These are phyloP conservation scores for Raphanus raphanistrum DNA, from an alignment of 345 rosid genomes.

Conservation along the genomic window DNA sequence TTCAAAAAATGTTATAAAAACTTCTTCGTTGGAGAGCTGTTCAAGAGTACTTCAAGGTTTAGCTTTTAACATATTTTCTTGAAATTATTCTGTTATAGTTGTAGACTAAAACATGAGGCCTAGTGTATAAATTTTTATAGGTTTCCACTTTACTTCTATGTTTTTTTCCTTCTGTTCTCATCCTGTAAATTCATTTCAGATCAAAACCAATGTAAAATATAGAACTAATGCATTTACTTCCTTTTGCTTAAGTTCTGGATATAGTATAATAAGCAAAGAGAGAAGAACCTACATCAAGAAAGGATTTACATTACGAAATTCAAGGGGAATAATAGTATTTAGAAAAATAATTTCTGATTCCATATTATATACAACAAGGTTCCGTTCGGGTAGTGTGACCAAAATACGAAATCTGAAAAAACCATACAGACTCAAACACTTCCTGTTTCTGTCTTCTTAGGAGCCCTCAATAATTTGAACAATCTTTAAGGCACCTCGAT, in stretches of 20 bases:
- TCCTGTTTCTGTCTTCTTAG: not conserved
- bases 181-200: constrained; percentile 16
- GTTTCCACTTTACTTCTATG: not conserved
- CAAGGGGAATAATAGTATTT: not conserved
- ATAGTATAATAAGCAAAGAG: not conserved
- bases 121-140: constrained; percentile 4
- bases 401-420: too few relatives aligned
- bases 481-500: not conserved
- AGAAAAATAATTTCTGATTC: too few relatives aligned
- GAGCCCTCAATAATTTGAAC: not conserved
- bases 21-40: constrained; percentile 77
- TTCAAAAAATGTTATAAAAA: constrained; percentile 84
- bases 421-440: too few relatives aligned
- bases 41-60: constrained; percentile 85
- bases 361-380: not conserved
- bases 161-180: not conserved
- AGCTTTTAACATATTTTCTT: constrained; percentile 81
- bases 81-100: constrained; percentile 81
- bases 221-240: not conserved
- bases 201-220: not conserved
- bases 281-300: constrained; percentile 5
- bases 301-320: not conserved
- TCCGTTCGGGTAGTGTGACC: not conserved
- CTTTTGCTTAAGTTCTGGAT: not conserved
- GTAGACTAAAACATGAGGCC: constrained; percentile 52